A percentile compares a stretch with the other conserved stretches of the same genome.
Conservation (phyloP, 176 grass and related monocot species). For the Bolboschoenus planiculmis region DNA sequence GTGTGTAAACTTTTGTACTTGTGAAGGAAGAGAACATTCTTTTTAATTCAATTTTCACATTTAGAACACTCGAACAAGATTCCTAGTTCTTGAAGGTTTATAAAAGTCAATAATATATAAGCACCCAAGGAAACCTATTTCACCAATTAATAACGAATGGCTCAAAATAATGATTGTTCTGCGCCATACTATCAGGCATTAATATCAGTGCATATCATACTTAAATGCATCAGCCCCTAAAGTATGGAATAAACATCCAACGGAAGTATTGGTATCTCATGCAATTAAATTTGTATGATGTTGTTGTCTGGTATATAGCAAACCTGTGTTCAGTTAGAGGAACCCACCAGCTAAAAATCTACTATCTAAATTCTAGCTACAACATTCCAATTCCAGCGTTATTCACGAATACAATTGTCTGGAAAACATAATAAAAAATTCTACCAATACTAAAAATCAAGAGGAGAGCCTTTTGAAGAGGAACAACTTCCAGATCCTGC, state of each 20-base stretch:
- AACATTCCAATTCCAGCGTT: neutral
- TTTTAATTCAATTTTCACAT: neutral
- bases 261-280: neutral
- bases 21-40: neutral
- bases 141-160: neutral
- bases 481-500: slow-evolving; percentile 56
- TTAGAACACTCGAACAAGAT: neutral
- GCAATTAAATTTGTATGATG: neutral
- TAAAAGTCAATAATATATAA: neutral
- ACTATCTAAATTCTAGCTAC: neutral
- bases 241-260: neutral
- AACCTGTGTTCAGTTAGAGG: neutral
- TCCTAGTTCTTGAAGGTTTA: neutral
- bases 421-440: neutral
- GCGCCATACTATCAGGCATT: neutral
- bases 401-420: neutral
- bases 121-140: neutral
- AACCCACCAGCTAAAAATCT: neutral
- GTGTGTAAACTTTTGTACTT: neutral
- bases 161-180: neutral
- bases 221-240: neutral
- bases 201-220: neutral
- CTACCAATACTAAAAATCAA: slow-evolving; percentile 57
- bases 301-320: neutral
- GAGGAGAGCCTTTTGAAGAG: slow-evolving; percentile 46